phyloP scores from a whole-genome alignment of 768 basidiomycete species.

The Termitomyces sp. region DNA sequence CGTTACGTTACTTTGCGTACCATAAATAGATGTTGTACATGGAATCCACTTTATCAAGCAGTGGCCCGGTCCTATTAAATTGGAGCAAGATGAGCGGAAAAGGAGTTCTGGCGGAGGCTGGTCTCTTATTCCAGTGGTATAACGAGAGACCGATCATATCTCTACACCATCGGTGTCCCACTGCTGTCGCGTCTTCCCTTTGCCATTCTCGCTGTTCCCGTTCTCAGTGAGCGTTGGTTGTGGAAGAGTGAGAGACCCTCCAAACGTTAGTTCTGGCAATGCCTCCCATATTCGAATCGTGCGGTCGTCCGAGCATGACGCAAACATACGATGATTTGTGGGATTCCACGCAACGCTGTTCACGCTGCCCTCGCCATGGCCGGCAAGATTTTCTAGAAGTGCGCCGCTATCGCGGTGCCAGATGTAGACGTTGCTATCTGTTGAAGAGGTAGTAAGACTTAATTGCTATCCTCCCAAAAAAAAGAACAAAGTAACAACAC shows the following conservation, averaged over 20 bases:
- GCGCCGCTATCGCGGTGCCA: constrained; percentile 88
- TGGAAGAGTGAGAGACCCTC: constrained; percentile 8
- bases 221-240: constrained; percentile 23
- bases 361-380: constrained; percentile 86
- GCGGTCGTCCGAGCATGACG: constrained; percentile 90
- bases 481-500: constrained; percentile 14
- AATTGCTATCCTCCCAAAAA: constrained; percentile 8
- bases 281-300: constrained; percentile 91
- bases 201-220: constrained; percentile 64
- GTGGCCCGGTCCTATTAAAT: neutral
- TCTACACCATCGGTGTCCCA: constrained; percentile 29
- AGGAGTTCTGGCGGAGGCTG: neutral
- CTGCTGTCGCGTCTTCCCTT: constrained; percentile 53
- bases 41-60: neutral
- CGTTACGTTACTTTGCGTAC: neutral
- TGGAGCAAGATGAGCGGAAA: neutral
- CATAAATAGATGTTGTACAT: constrained; percentile 5
- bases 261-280: constrained; percentile 21
- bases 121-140: neutral
- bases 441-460: neutral
- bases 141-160: neutral
- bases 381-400: constrained; percentile 81
- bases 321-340: constrained; percentile 84
- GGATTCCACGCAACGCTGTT: constrained; percentile 98
- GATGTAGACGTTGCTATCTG: constrained; percentile 91